Conservation (phyloP, 805 yeast species). For the Candida patagonica region DNA sequence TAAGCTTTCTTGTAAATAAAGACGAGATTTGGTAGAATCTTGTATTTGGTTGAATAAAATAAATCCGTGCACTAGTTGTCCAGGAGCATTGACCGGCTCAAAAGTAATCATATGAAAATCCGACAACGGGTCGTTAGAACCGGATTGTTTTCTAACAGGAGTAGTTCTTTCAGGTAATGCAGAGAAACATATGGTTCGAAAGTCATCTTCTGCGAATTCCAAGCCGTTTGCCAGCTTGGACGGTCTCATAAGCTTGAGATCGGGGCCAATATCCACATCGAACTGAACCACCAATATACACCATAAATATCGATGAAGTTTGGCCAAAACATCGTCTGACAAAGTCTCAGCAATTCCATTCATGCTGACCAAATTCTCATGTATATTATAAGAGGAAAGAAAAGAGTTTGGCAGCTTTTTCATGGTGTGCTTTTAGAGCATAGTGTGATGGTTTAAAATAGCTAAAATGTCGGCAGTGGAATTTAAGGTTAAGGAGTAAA, state of each 20-base stretch:
- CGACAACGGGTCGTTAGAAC: neutral
- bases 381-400: constrained; percentile 39
- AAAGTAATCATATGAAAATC: constrained; percentile 15
- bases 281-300: constrained; percentile 21
- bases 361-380: constrained; percentile 16
- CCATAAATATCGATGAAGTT: constrained; percentile 12
- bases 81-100: constrained; percentile 6
- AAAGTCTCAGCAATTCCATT: constrained; percentile 2
- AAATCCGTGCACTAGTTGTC: constrained; percentile 14
- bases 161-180: constrained; percentile 21
- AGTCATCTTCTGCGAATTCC: constrained; percentile 20
- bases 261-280: constrained; percentile 22
- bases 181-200: constrained; percentile 20
- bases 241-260: constrained; percentile 23
- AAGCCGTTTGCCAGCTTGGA: constrained; percentile 5
- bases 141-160: neutral
- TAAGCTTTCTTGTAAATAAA: constrained; percentile 21
- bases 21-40: constrained; percentile 14
- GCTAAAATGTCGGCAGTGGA: too few species aligned
- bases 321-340: neutral
- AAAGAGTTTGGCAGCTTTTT: constrained; percentile 31
- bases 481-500: too few species aligned
- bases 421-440: too few species aligned
- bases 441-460: too few species aligned
- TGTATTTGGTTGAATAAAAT: constrained; percentile 15